Base-by-base conservation (phyloP, 106 monocot genomes). In the Gastrodia elata region DNA sequence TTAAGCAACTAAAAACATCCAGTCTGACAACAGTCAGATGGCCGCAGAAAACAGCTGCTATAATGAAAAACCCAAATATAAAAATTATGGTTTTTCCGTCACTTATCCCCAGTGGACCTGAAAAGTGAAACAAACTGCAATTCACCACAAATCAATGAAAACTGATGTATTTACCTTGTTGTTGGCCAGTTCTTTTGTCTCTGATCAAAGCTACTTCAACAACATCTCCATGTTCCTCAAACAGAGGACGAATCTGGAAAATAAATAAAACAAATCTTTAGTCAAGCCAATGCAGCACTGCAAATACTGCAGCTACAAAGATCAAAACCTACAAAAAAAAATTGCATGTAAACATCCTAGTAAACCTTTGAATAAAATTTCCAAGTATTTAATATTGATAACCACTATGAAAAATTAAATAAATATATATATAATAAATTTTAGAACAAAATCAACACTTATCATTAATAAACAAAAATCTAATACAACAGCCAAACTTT, bases 161-260 rank as follows among this genome's bases (percentile, higher is more conserved):
- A 25, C 32, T 78, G 40, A 18, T 30, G 58, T 74, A 39, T 65
- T 42, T 83, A 97, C 97, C 90, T 88, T 92, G 92, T 79, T 97
- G 97, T 64, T 90, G 87, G 27, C 97, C 97, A 43, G 90, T 97
- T 80, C 82, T 86, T 73, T 78, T 92, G 77, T 97, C 97, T 74
- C 83, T 90, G 73, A 97, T 97, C 34, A 97, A 76, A 73, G 97
- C 97, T 70, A 97, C 97, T 76, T 97, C 97, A 65, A 97, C 78
- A 65, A 97, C 97, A 80, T 90, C 79, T 25, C 97, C 97, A 87
- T 97, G 97, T 64, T 88, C 88, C 81, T 97, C 97, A 76, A 97
- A 97, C 58, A 97, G 75, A 20, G 97, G 92, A 0, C 97, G 97
- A 70, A 97, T 82, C 97, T 97, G 76, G 38, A 11, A n/a, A 39